Conservation (phyloP, 1,139 yeast species). For the Arxiozyma slooffiae region DNA sequence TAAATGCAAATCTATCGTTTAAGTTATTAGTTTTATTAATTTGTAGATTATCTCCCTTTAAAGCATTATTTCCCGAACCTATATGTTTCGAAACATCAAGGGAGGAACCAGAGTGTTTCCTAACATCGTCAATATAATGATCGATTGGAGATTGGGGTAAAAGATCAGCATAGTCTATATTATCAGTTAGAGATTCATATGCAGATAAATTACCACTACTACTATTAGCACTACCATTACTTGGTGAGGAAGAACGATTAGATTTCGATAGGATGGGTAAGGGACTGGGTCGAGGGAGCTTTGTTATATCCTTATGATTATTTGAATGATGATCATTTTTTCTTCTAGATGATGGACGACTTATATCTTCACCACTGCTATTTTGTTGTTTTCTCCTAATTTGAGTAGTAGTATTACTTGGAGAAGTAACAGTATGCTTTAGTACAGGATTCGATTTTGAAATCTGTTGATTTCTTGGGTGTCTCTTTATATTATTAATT, state of each 20-base stretch:
- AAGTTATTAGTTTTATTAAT: not conserved
- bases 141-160: not conserved
- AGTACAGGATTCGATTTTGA: not conserved
- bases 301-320: not conserved
- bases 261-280: not conserved
- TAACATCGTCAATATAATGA: not conserved
- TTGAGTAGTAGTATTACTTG: not conserved
- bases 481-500: not conserved
- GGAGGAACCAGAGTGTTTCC: not conserved
- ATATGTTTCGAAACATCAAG: too few species aligned
- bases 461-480: not conserved
- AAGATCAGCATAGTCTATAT: not conserved
- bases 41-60: not conserved
- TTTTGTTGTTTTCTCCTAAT: not conserved
- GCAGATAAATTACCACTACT: not conserved
- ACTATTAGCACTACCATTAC: conserved; percentile 1
- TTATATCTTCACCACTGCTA: not conserved
- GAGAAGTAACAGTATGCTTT: not conserved
- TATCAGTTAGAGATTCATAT: not conserved
- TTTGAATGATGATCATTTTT: not conserved
- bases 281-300: not conserved
- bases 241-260: not conserved
- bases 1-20: not conserved
- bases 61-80: not conserved
- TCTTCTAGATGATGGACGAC: not conserved